These are phyloP conservation scores for Colletotrichum euphorbiae DNA, from an alignment of 2,329 filamentous ascomycete species.

Conservation along the genomic window DNA sequence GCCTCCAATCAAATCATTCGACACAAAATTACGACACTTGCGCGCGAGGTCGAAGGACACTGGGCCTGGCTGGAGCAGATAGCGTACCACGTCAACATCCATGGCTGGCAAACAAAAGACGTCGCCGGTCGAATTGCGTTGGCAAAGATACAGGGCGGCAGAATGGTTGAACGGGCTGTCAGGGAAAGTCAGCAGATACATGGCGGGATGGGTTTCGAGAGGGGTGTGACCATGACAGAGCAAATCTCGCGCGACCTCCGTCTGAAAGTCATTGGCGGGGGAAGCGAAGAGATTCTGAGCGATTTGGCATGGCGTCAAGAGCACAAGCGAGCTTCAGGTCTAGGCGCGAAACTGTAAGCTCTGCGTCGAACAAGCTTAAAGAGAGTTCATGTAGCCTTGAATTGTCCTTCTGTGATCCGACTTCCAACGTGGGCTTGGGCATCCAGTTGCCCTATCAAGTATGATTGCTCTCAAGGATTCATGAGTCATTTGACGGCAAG, in stretches of 20 bases:
- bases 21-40: slow-evolving; percentile 69
- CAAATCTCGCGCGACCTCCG: slow-evolving; percentile 65
- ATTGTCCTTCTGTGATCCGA: neutral
- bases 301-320: slow-evolving; percentile 65
- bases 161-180: slow-evolving; percentile 61
- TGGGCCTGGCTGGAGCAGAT: slow-evolving; percentile 73
- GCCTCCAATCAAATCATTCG: slow-evolving; percentile 70
- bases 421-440: neutral
- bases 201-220: slow-evolving; percentile 64
- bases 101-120: slow-evolving; percentile 44
- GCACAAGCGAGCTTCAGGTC: slow-evolving; percentile 12
- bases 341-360: slow-evolving; percentile 26
- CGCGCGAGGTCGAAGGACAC: slow-evolving; percentile 69
- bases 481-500: slow-evolving; percentile 12
- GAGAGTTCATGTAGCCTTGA: slow-evolving; percentile 3
- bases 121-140: slow-evolving; percentile 48
- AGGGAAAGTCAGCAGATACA: slow-evolving; percentile 67
- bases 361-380: slow-evolving; percentile 10
- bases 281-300: slow-evolving; percentile 66
- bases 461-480: neutral
- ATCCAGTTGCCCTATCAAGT: neutral
- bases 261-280: slow-evolving; percentile 64
- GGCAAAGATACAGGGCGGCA: slow-evolving; percentile 61
- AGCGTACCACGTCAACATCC: slow-evolving; percentile 61
- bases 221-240: slow-evolving; percentile 60